Evolutionary conservation across 192 early-diverging fungal genomes (phyloP), one percentile per base, ranked within the genome.

Genomic region (Coemansia sp.): DNA sequence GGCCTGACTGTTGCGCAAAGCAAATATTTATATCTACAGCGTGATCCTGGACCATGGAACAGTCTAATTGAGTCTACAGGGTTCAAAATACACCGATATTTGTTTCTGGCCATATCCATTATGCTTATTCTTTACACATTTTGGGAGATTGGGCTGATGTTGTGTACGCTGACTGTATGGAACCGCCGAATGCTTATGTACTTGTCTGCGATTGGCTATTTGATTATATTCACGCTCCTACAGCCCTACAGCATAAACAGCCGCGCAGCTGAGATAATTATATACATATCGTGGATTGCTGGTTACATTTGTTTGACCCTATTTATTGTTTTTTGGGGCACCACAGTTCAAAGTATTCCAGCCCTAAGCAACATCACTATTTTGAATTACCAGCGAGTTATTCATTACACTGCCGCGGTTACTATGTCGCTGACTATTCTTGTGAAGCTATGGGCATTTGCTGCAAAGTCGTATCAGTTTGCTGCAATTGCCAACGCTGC

Each of bases 151-250:
- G 74, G 63, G 9, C 68, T 76, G 10, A 63, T 64, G 39, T 61
- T 76, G 11, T 71, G 74, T 39, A 65, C 74, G 6, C 35, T 32
- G 14, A 67, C 68, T 3, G 60, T 67, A 4, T 76, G 74, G 74
- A 71, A 71, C 58, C 48, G 47, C 19, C 74, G 74, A 14, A 71
- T 76, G 57, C 62, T 76, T 4, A 76, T 76, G 69, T 76, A 76
- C 45, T 22, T 76, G 2, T 62, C 69, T 6, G 74, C 69, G 2
- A 70, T 71, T 8, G 65, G 32, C 2, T 76, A 76, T 21, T 29
- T 76, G 35, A 25, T 76, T 11, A 56, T 76, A 2, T 76, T 76
- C 8, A 70, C 74, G 4, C 43, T 76, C 10, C 52, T 76, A 23
- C 74, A 71, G 55, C 69, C 74, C 4, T 67, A 67, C 48, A 37